A percentile compares a stretch with the other conserved stretches of the same genome.
Evolutionary conservation across 129 eudicot genomes (phyloP).

Genomic region (Flaveria bidentis): DNA sequence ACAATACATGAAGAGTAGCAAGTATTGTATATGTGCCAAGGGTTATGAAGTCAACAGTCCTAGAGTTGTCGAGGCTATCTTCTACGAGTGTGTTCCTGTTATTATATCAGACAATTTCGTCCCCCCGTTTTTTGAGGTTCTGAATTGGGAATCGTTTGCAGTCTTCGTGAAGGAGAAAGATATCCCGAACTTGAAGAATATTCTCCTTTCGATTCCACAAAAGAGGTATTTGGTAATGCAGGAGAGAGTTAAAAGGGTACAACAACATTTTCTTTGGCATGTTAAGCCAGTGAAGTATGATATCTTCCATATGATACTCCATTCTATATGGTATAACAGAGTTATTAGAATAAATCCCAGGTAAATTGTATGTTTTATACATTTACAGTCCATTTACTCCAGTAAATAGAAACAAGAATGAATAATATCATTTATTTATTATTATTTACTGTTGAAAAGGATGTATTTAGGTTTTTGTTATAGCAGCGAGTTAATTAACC

Average conservation of each 20-base stretch:
- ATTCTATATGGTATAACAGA: constrained; percentile 72
- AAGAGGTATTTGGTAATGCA: constrained; percentile 55
- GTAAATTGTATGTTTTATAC: neutral
- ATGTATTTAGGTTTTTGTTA: neutral
- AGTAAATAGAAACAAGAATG: neutral
- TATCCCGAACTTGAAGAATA: constrained; percentile 62
- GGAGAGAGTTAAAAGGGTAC: constrained; percentile 50
- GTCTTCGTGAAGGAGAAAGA: constrained; percentile 70
- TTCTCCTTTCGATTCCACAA: constrained; percentile 55
- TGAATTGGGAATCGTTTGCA: constrained; percentile 78
- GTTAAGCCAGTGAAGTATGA: constrained; percentile 57
- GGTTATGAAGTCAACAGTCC: constrained; percentile 90
- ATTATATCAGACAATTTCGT: constrained; percentile 75
- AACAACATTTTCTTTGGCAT: constrained; percentile 72
- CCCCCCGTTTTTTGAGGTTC: constrained; percentile 71
- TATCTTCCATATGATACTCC: constrained; percentile 68
- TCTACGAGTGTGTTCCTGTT: constrained; percentile 75
- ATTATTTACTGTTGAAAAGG: neutral
- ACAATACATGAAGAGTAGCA: constrained; percentile 66
- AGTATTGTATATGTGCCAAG: constrained; percentile 72
- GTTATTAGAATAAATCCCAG: constrained; percentile 45
- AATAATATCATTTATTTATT: neutral
- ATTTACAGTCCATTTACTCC: too few relatives aligned
- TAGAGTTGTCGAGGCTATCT: constrained; percentile 75
- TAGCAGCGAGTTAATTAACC: constrained; percentile 2